These are phyloP conservation scores for Hydnum rufescens DNA, from an alignment of 768 basidiomycete genomes.

Conservation along the genomic window DNA sequence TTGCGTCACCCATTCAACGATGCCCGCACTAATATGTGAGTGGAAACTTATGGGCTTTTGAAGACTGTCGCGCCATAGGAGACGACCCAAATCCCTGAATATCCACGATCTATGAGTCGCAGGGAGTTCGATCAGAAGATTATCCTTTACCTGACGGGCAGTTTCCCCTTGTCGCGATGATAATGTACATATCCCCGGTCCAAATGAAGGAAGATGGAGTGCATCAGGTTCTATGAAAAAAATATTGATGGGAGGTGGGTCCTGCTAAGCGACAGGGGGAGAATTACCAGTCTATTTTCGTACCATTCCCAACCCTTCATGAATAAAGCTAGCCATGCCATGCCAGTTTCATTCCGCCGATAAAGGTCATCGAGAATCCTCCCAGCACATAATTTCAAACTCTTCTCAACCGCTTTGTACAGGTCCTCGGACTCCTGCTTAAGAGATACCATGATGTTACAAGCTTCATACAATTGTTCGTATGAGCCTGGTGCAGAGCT, in stretches of 20 bases:
- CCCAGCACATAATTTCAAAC: constrained; percentile 32
- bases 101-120: too few species aligned
- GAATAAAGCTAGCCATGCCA: constrained; percentile 40
- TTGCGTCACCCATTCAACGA: not conserved
- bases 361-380: constrained; percentile 18
- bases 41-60: constrained; percentile 10
- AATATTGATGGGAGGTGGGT: too few species aligned
- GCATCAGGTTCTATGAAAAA: constrained; percentile 30
- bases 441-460: constrained; percentile 13
- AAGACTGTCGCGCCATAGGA: constrained; percentile 20
- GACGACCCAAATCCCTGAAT: not conserved
- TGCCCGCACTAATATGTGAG: not conserved
- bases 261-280: too few species aligned
- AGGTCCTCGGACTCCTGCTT: constrained; percentile 34
- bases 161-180: not conserved
- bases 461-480: constrained; percentile 13
- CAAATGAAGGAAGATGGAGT: constrained; percentile 47
- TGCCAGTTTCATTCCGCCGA: constrained; percentile 12
- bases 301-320: constrained; percentile 42
- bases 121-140: too few species aligned
- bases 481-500: too few species aligned
- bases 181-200: constrained; percentile 40
- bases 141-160: not conserved
- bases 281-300: constrained; percentile 39
- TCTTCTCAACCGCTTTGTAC: constrained; percentile 30